phyloP scores from a whole-genome alignment of 169 alveolate species.

The Theileria annulata region DNA sequence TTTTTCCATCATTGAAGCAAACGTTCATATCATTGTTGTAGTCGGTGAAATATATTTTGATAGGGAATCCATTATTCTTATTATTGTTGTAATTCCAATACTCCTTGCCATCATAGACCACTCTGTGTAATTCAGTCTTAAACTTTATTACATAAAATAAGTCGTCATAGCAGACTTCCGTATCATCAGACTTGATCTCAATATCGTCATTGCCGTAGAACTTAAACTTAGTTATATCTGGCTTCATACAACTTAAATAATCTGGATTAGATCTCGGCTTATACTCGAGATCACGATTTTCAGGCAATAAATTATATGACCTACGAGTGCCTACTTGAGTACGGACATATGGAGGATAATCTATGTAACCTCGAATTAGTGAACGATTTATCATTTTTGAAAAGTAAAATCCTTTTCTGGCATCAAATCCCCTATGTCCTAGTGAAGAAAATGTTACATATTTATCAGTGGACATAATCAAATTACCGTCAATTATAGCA shows the following conservation, averaged over 20 bases:
- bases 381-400: not conserved
- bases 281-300: not conserved
- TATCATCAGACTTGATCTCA: not conserved
- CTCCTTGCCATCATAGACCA: not conserved
- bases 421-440: not conserved
- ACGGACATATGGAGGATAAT: not conserved
- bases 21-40: not conserved
- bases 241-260: not conserved
- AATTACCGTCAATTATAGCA: not conserved
- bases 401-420: not conserved
- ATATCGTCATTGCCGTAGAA: not conserved
- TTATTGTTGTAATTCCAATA: not conserved
- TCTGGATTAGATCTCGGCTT: not conserved
- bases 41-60: not conserved
- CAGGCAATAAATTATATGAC: not conserved
- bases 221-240: not conserved
- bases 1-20: not conserved
- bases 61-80: not conserved
- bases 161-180: not conserved
- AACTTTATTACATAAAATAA: not conserved
- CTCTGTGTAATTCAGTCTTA: not conserved
- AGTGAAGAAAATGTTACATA: not conserved
- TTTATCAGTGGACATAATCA: not conserved
- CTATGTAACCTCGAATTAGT: not conserved
- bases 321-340: not conserved